These are phyloP conservation scores for Diplosphaera chodatii DNA, from an alignment of 139 green algal species.

Conservation along the genomic window DNA sequence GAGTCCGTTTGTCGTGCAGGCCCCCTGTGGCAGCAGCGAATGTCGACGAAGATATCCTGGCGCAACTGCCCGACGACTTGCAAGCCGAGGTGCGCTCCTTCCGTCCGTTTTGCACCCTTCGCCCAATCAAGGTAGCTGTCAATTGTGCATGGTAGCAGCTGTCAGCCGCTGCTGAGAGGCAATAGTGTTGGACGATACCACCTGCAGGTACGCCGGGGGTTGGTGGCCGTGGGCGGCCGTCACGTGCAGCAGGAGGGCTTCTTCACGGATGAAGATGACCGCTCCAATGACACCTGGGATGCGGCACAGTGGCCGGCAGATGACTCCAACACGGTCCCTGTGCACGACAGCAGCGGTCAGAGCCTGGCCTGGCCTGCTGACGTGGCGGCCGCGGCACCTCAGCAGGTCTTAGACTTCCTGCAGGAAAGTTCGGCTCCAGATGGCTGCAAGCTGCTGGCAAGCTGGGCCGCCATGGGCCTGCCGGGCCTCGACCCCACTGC, in stretches of 20 bases:
- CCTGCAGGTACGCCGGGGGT: neutral
- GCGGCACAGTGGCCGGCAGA: neutral
- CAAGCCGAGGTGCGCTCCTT: slow-evolving; percentile 30
- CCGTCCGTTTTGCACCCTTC: slow-evolving; percentile 2
- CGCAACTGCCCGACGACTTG: slow-evolving; percentile 39
- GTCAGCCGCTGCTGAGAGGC: neutral
- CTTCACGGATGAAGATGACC: neutral
- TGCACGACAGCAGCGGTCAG: too few species aligned
- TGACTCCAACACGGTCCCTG: neutral
- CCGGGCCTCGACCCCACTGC: neutral
- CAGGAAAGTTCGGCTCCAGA: neutral
- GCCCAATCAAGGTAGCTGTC: neutral
- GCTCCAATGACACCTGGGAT: neutral
- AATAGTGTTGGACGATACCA: neutral
- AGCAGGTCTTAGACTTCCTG: neutral
- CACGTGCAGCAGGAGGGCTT: neutral
- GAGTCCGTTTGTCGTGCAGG: neutral
- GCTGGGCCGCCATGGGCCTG: neutral
- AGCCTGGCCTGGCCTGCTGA: neutral
- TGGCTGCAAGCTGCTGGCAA: neutral
- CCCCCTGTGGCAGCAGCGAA: slow-evolving; percentile 15
- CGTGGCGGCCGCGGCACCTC: neutral
- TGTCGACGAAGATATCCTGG: slow-evolving; percentile 41
- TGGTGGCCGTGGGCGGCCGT: neutral
- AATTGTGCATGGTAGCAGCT: neutral